A percentile compares a stretch with the other conserved stretches of the same genome.
phyloP scores from a whole-genome alignment of 2,329 filamentous ascomycete species.

The Tetracladium maxilliforme region DNA sequence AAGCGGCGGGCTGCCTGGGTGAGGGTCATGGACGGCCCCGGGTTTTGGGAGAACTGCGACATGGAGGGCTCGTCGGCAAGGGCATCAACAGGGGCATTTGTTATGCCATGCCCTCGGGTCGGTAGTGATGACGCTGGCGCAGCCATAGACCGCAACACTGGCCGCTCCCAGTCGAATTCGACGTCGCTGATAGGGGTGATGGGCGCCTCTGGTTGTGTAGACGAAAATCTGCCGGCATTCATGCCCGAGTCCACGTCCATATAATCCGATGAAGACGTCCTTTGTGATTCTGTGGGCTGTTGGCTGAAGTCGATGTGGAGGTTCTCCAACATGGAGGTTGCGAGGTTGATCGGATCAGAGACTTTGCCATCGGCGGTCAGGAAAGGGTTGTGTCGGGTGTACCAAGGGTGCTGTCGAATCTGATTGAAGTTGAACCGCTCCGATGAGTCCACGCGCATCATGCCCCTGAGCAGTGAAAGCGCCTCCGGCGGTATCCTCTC shows the following conservation, averaged over 20 bases:
- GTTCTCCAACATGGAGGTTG: conserved; percentile 89
- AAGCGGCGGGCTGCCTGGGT: conserved; percentile 85
- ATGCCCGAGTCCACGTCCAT: conserved; percentile 55
- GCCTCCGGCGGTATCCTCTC: conserved; percentile 57
- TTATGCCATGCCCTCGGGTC: conserved; percentile 2
- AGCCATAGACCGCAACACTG: conserved; percentile 32
- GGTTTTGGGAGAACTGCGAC: conserved; percentile 71
- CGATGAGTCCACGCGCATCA: conserved; percentile 69
- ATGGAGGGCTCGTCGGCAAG: conserved; percentile 77
- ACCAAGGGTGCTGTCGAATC: conserved; percentile 89
- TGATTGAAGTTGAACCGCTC: conserved; percentile 75
- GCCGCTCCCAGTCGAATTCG: conserved; percentile 79
- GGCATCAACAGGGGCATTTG: conserved; percentile 32
- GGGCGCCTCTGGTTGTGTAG: conserved; percentile 75
- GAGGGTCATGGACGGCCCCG: conserved; percentile 64
- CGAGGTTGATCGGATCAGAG: conserved; percentile 66
- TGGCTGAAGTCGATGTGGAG: conserved; percentile 78
- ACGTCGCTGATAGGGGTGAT: conserved; percentile 58
- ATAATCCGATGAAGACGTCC: conserved; percentile 23
- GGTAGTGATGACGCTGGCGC: conserved; percentile 9
- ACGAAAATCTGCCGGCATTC: conserved; percentile 40
- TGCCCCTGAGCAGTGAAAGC: conserved; percentile 74
- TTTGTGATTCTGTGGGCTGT: conserved; percentile 30
- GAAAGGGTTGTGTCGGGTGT: conserved; percentile 67
- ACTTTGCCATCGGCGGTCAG: conserved; percentile 61